Base-by-base conservation (phyloP, 2,329 filamentous ascomycete genomes). In the Tolypocladium tundrense region DNA sequence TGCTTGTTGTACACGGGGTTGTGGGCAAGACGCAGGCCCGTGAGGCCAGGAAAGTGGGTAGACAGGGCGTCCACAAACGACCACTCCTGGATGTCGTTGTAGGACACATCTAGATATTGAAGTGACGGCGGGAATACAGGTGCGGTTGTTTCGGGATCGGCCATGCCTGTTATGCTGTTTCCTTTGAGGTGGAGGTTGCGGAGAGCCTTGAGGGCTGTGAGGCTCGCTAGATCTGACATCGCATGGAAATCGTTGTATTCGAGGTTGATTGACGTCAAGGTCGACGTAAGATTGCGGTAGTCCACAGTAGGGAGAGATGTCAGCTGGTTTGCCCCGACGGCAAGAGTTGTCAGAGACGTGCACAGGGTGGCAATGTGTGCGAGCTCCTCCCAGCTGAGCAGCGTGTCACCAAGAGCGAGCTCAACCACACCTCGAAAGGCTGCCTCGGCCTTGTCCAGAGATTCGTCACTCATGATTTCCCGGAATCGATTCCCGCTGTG, bases 1-100 rank as follows among this genome's bases (percentile, higher is more conserved):
- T 70, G 77, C 62, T 79, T 74, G 57, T 86, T 78, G 72, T 90
- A 95, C 27, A 97, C 79, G 5, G 93, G 92, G 64, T 97, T 97
- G 68, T 91, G 87, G 6, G 90, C 85, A 60, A 96, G 84, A 19
- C 92, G 88, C 43, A 99, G 81, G 40, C 85, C 85, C 14, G 76
- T 79, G 8, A 97, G 77, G 4, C 86, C 84, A 0, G 94, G 93
- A 63, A 96, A 90, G 59, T 84, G 75, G 14, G 70, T 66, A 2
- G 82, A 75, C 1, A 99, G 79, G 6, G 77, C 69, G 65, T 96
- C 86, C 62, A 96, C 78, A 69, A 95, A 90, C 37, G 72, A 67
- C 90, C 91, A 97, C 21, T 79, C 79, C 19, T 77, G 69, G 37
- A 93, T 79, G 19, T 78, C 72, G 72, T 93, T 93, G 70, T 86